phyloP scores from a whole-genome alignment of 805 yeast species.

The Yamadazyma philogaea region DNA sequence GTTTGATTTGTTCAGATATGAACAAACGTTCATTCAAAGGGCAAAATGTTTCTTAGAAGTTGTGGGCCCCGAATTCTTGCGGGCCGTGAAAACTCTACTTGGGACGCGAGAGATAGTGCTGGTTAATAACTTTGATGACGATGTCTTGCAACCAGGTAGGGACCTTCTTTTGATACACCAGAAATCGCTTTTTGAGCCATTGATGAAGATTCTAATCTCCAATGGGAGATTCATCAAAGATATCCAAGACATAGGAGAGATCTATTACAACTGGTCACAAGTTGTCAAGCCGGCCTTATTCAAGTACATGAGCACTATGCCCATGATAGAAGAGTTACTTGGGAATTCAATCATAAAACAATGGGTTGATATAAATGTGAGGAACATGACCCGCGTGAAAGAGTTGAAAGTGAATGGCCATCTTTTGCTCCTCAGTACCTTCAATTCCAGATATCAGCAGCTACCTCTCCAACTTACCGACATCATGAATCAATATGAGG shows the following conservation, averaged over 20 bases:
- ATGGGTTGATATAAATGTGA: slow-evolving; percentile 55
- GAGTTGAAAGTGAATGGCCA: slow-evolving; percentile 41
- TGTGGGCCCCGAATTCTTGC: slow-evolving; percentile 41
- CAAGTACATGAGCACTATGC: slow-evolving; percentile 62
- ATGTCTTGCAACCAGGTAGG: slow-evolving; percentile 55
- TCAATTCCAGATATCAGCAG: slow-evolving; percentile 44
- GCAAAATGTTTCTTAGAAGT: slow-evolving; percentile 58
- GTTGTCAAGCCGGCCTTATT: slow-evolving; percentile 54
- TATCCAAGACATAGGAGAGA: slow-evolving; percentile 48
- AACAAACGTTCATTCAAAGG: slow-evolving; percentile 65
- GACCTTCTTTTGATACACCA: slow-evolving; percentile 57
- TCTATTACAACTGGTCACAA: slow-evolving; percentile 62
- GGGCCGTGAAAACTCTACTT: slow-evolving; percentile 24
- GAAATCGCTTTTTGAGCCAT: slow-evolving; percentile 52
- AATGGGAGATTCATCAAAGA: slow-evolving; percentile 67
- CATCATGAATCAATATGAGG: slow-evolving; percentile 44
- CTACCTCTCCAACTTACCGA: slow-evolving; percentile 63
- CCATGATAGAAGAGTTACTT: slow-evolving; percentile 63
- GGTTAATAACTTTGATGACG: slow-evolving; percentile 42
- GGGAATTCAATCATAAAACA: slow-evolving; percentile 49
- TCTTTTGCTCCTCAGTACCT: slow-evolving; percentile 39
- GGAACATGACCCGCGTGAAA: slow-evolving; percentile 50
- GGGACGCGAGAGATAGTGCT: slow-evolving; percentile 10
- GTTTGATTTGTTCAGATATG: slow-evolving; percentile 70
- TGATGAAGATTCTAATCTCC: slow-evolving; percentile 52